Evolutionary conservation across 2,329 filamentous ascomycete species (phyloP), one percentile per base, ranked within the genome.

Genomic region (Sporothrix variecibatus): DNA sequence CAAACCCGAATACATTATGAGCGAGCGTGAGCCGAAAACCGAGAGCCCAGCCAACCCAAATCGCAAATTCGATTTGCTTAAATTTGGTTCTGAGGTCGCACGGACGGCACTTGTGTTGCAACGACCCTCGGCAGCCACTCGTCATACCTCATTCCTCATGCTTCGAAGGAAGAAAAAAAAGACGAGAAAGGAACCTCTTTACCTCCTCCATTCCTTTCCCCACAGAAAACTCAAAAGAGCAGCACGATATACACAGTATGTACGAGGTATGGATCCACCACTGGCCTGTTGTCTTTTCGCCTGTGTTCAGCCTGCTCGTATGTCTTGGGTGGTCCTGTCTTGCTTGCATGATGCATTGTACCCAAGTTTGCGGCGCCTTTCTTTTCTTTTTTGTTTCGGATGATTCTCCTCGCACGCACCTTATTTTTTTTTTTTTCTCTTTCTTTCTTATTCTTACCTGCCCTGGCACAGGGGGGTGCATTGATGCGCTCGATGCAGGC

Each of bases 141-240:
- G 60, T 65, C 60, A 43, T 43, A 28, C 23, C 3, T 8, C 15
- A 31, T 31, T n/a, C 58, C 17, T 64, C 40, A 43, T 38, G 9
- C 38, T 38, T 9, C 38, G 38, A 2, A 43, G 40, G 12, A 43
- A 8, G 12, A 43, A 11, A 43, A 43, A 12, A 43, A 43, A 15
- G 40, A 23, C 9, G 58, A 7, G 3, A 17, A 26, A 34, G 11
- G 12, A 67, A 20, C 62, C 68, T 26, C 60, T 65, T 43, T 26
- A 15, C n/a, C 51, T 9, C 46, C 28, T 56, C 40, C 67, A 69
- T 69, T 69, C 67, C 67, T 70, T 56, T 70, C 68, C 67, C 68
- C 68, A 70, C 68, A 70, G n/a, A 68, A 68, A 20, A 67, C 12
- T 2, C 12, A 62, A 34, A 62, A 9, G 31, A n/a, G n/a, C 17